Evolutionary conservation across 441 rosid genomes (phyloP).

Genomic region (Erysimum pusillum): DNA sequence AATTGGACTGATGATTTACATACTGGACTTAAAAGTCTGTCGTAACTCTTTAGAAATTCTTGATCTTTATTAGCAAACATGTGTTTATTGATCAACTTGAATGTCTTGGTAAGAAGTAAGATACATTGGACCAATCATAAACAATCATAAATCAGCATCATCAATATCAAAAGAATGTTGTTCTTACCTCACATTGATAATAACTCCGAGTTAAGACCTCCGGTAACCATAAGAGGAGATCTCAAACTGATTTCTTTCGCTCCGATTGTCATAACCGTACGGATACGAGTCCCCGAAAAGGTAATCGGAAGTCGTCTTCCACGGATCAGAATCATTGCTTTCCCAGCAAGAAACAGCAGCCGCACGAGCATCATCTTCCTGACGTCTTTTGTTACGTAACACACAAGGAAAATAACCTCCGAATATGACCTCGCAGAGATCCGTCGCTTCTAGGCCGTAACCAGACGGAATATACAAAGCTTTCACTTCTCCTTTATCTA

Average conservation of each 20-base stretch:
- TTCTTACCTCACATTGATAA: slow-evolving; percentile 20
- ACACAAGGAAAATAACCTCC: slow-evolving; percentile 89
- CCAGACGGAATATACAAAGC: slow-evolving; percentile 65
- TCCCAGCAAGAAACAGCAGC: slow-evolving; percentile 39
- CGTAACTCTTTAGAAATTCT: too few relatives aligned
- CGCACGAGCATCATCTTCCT: slow-evolving; percentile 34
- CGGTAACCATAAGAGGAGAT: slow-evolving; percentile 40
- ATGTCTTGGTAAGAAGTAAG: background rate
- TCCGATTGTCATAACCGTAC: slow-evolving; percentile 42
- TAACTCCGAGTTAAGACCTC: slow-evolving; percentile 26
- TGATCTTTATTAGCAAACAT: too few relatives aligned
- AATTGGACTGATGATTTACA: too few relatives aligned
- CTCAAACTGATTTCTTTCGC: slow-evolving; percentile 45
- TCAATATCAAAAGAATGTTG: slow-evolving; percentile 18
- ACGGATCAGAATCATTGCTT: slow-evolving; percentile 47
- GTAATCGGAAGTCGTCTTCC: slow-evolving; percentile 72
- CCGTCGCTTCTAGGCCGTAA: slow-evolving; percentile 79
- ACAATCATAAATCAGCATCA: slow-evolving; percentile 19
- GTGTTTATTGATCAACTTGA: slow-evolving; percentile 2
- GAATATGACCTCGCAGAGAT: slow-evolving; percentile 74
- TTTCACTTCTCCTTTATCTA: slow-evolving; percentile 37
- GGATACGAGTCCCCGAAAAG: slow-evolving; percentile 77
- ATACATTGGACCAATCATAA: slow-evolving; percentile 21
- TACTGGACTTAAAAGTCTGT: too few relatives aligned
- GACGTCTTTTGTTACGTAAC: slow-evolving; percentile 47